Base-by-base conservation (phyloP, 2,329 filamentous ascomycete genomes). In the Tolypocladium capitatum region DNA sequence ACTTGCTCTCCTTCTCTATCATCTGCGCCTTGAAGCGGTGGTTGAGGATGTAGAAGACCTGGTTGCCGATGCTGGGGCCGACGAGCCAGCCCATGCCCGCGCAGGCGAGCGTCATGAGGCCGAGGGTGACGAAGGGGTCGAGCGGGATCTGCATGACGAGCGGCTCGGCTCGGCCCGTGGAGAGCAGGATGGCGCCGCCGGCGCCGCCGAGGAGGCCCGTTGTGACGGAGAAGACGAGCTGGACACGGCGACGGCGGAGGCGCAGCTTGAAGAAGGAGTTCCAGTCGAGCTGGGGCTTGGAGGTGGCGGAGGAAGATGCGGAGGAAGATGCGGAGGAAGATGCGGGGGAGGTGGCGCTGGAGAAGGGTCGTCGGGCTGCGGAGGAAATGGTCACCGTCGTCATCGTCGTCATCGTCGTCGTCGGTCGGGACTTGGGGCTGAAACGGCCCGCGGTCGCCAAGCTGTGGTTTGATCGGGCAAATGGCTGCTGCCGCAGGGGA, bases 261-360 rank as follows among this genome's bases (percentile, higher is more conserved):
- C 91, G 88, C 51, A 97, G 82, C 63, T 81, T 80, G 74, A 97
- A 94, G 73, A 95, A 97, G 46, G 80, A 81, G 70, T 96, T 84
- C 91, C 91, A 97, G 68, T 88, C 79, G 38, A 90, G 78, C 9
- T 43, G 27, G 14, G 49, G 45, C 40, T 40, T 43, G 43, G 47
- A 33, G 13, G 41, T 31, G 14, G 48, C 41, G 16, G 46, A 30
- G 21, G 46, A n/a, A 2, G 41, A 30, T 14, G 48, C 21, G 16
- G 46, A 31, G 33, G 46, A n/a, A 2, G 41, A 30, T 14, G 48
- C 21, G 16, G 46, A 31, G 33, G 46, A n/a, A 2, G 41, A 30
- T 14, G 48, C 21, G 16, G 46, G 28, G 33, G 32, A 35, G 28
- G 49, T 31, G 24, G 50, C 36, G 49, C 48, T 52, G 16, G 54